A percentile compares a stretch with the other conserved stretches of the same genome.
These are phyloP conservation scores for Drosera spatulata DNA, from an alignment of 179 eudicot genomes.

Conservation along the genomic window DNA sequence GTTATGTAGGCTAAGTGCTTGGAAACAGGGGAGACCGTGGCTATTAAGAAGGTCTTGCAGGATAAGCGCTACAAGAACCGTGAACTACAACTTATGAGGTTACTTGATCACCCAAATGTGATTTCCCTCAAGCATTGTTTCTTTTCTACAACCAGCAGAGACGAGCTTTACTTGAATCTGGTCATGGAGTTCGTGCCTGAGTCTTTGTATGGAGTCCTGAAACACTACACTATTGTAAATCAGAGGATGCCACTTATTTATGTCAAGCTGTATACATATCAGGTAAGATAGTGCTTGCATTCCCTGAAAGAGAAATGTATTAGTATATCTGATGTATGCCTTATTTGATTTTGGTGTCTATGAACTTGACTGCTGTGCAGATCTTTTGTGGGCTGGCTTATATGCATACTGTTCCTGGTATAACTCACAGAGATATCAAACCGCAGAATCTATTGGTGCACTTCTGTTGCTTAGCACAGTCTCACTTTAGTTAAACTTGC, in stretches of 20 bases:
- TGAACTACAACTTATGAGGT: slow-evolving; percentile 1
- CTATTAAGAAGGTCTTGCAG: slow-evolving; percentile 2
- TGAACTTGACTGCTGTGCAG: slow-evolving; percentile 20
- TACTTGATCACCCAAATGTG: slow-evolving; percentile 2
- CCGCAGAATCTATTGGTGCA: slow-evolving; percentile 82
- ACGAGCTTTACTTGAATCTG: slow-evolving; percentile 1
- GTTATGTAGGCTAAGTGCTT: slow-evolving; percentile 56
- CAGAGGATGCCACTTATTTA: slow-evolving; percentile 90
- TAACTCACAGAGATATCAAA: slow-evolving; percentile 76
- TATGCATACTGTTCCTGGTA: slow-evolving; percentile 61
- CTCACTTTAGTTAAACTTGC: background rate
- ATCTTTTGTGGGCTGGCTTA: slow-evolving; percentile 80
- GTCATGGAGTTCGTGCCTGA: slow-evolving; percentile 47
- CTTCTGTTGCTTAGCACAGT: background rate
- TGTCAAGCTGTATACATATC: slow-evolving; percentile 80
- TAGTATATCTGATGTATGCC: background rate
- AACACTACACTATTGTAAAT: slow-evolving; percentile 62
- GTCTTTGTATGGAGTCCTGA: slow-evolving; percentile 70
- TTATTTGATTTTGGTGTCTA: slow-evolving; percentile 4
- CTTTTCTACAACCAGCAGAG: slow-evolving; percentile 1
- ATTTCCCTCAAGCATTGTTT: slow-evolving; percentile 1
- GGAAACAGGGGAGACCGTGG: slow-evolving; percentile 24
- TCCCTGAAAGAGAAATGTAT: background rate
- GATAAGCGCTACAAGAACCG: slow-evolving; percentile 1
- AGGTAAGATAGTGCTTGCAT: slow-evolving; percentile 24